phyloP scores from a whole-genome alignment of 202 grass and related monocot genomes.

The Setaria italica region DNA sequence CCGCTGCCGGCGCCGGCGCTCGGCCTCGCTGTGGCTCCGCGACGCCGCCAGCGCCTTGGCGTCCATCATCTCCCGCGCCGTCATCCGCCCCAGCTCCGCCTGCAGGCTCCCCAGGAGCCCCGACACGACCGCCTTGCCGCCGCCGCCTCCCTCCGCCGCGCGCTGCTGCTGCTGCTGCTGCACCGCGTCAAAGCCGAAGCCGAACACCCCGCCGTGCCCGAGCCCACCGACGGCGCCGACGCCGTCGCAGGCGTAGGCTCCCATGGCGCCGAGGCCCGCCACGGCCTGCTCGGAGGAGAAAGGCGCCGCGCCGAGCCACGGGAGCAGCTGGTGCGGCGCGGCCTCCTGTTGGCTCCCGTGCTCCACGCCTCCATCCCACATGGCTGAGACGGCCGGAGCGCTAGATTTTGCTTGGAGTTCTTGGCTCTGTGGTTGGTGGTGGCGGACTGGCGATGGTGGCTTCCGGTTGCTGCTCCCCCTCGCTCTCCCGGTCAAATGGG shows the following conservation, averaged over 20 bases:
- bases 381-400: background rate
- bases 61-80: slow-evolving; percentile 90
- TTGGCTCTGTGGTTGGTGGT: slow-evolving; percentile 29
- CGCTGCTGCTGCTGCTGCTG: slow-evolving; percentile 28
- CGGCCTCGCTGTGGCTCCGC: slow-evolving; percentile 97
- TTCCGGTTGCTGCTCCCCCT: slow-evolving; percentile 13
- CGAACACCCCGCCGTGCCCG: slow-evolving; percentile 51
- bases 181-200: slow-evolving; percentile 52
- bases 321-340: slow-evolving; percentile 40
- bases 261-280: slow-evolving; percentile 27
- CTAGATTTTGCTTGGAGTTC: background rate
- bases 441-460: slow-evolving; percentile 13
- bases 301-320: slow-evolving; percentile 54
- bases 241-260: slow-evolving; percentile 54
- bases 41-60: slow-evolving; percentile 95
- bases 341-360: slow-evolving; percentile 64
- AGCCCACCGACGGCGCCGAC: slow-evolving; percentile 36
- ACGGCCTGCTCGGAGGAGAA: slow-evolving; percentile 40
- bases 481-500: slow-evolving; percentile 67
- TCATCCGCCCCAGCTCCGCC: slow-evolving; percentile 86
- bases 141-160: slow-evolving; percentile 39
- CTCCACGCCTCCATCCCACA: slow-evolving; percentile 72
- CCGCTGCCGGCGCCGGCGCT: slow-evolving; percentile 88
- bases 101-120: slow-evolving; percentile 79
- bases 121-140: slow-evolving; percentile 57